These are phyloP conservation scores for Tarenaya hassleriana DNA, from an alignment of 345 rosid species.

Conservation along the genomic window DNA sequence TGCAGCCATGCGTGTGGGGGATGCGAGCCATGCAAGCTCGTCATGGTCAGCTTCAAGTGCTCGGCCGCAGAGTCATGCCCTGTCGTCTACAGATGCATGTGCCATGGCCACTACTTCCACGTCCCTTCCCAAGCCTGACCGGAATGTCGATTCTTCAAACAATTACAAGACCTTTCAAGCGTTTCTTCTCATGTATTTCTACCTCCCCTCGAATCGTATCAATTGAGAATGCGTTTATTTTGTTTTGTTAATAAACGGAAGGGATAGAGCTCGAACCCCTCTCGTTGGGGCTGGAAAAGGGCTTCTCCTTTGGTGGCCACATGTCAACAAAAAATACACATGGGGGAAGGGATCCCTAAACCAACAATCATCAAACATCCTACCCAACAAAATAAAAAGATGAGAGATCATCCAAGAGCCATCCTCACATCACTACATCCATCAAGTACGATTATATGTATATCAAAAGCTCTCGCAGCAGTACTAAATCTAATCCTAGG, in stretches of 20 bases:
- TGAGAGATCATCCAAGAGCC: no score
- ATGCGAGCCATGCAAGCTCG: constrained; percentile 88
- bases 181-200: constrained; percentile 4
- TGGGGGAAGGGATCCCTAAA: no score
- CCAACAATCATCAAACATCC: no score
- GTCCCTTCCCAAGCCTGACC: constrained; percentile 45
- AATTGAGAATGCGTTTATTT: background rate
- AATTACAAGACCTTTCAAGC: background rate
- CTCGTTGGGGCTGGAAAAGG: no score
- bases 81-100: constrained; percentile 74
- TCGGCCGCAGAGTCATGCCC: constrained; percentile 78
- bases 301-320: no score
- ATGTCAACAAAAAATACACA: no score
- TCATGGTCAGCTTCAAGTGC: constrained; percentile 77
- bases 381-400: no score
- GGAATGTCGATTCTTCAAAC: no score
- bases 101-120: constrained; percentile 77
- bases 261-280: no score
- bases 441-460: no score
- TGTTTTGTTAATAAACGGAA: background rate
- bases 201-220: constrained; percentile 1
- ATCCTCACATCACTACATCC: no score
- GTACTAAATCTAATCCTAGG: constrained; percentile 22
- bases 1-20: constrained; percentile 87
- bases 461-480: no score